Evolutionary conservation across 768 basidiomycete species (phyloP), one percentile per base, ranked within the genome.

Genomic region (Mycena crocata): DNA sequence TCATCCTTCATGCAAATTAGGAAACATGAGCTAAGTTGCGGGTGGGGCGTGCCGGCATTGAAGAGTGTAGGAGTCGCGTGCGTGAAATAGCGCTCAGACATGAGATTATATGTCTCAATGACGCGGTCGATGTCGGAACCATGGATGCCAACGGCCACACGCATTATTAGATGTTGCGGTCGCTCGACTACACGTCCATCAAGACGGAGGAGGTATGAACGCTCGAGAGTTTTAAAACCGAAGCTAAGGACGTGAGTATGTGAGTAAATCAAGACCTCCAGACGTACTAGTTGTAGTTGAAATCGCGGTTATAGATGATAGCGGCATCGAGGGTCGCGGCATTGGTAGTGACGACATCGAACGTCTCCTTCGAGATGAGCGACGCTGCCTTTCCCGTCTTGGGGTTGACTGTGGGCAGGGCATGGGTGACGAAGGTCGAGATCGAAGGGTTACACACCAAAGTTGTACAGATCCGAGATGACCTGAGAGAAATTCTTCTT

Each of bases 131-230:
- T 87, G 77, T 99, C 93, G 12, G 80, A 75, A 6, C 96, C 96
- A 77, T 99, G 97, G 61, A 99, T 96, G 42, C 97, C 97, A 49
- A 99, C 95, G 49, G 98, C 94, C 62, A 99, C 98, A 78, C 98
- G 96, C 98, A 99, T 99, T 78, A 99, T 92, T 89, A 99, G 94
- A 79, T 99, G 98, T 74, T 99, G 98, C 32, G 98, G 98, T 39
- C 98, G 91, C 79, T 99, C 98, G 44, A 96, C 96, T 50, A 97
- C 94, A 64, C 93, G 93, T 44, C 95, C 95, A 76, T 97, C 89
- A 81, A 99, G 90, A 63, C 96, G 91, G 44, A 99, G 90, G 8
- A 99, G 89, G 79, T 99, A 99, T 2, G 96, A 98, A 34, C 96
- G 93, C 80, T 99, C 98, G 34, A 99, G 90, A 3, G 98, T 99